phyloP scores from a whole-genome alignment of 169 alveolate species.

The Plasmodium vivax region DNA sequence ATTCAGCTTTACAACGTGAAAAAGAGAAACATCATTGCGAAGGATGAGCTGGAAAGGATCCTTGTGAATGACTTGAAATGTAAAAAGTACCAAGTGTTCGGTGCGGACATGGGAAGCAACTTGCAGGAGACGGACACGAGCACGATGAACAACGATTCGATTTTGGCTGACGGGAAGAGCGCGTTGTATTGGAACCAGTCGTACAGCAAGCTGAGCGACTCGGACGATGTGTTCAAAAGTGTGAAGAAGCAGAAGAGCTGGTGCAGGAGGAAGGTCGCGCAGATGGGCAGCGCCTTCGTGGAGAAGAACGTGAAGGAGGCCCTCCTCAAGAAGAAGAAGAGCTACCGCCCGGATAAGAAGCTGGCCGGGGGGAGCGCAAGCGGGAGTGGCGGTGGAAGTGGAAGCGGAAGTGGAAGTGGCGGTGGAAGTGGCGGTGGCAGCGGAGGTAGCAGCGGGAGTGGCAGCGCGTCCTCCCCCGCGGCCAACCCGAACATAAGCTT shows the following conservation, averaged over 20 bases:
- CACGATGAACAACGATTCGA: not conserved
- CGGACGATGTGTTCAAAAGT: not conserved
- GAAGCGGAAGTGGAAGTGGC: not conserved
- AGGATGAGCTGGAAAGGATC: constrained; percentile 24
- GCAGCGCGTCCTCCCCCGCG: not conserved
- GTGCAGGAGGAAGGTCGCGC: not conserved
- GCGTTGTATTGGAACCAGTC: not conserved
- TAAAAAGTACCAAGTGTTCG: constrained; percentile 8
- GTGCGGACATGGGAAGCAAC: not conserved
- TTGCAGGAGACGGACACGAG: constrained; percentile 6
- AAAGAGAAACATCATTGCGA: constrained; percentile 22
- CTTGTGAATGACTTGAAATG: constrained; percentile 15
- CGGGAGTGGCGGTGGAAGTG: not conserved
- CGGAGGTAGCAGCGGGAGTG: no score
- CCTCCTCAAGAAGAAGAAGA: not conserved
- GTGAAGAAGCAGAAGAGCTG: not conserved
- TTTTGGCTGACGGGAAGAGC: not conserved
- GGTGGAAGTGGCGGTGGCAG: not conserved
- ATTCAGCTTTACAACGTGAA: constrained; percentile 5
- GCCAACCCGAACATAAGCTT: not conserved
- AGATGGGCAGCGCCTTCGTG: not conserved
- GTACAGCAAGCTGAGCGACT: constrained; percentile 13
- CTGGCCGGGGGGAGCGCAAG: not conserved
- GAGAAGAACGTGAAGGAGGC: constrained; percentile 7
- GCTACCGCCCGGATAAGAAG: not conserved